Evolutionary conservation across 768 basidiomycete genomes (phyloP), one percentile per base, ranked within the genome.

Genomic region (Agaricus subrufescens): DNA sequence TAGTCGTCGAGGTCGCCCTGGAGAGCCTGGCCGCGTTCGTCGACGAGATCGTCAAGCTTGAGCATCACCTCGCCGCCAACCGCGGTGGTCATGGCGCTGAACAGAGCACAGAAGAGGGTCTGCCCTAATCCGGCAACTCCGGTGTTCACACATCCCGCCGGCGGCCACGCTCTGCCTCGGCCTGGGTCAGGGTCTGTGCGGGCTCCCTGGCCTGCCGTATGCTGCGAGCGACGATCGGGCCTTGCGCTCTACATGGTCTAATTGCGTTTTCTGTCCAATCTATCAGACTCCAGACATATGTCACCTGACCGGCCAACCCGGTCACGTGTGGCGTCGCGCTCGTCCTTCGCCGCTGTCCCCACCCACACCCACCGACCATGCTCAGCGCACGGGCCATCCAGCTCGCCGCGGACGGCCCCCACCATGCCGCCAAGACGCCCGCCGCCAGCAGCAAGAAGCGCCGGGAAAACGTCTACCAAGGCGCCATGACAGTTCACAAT

Each of bases 381-480:
- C 63, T 78, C 44, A 72, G 73, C 60, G 67, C 71, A 34, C 71
- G 76, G 25, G 65, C 75, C 14, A 56, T 68, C 11, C 67, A 69
- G 12, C 54, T 72, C 3, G 59, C 58, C 40, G 62, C 66, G n/a
- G 73, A 74, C 43, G 59, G 60, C 8, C 63, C 66, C 14, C 62
- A 69, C 6, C 63, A 67, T 48, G 65, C 69, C 7, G 62, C 74
- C 1, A 86, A 81, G 66, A 88, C 85, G 0, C 86, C 86, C 2
- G 83, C 78, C n/a, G 71, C 77, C 34, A 72, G 62, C 10, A 67
- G 73, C 31, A 69, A 65, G 72, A 74, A 68, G 64, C 70, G 61
- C 61, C 71, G 49, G 58, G 83, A 86, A 61, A 86, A 87, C 61
- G 74, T 73, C 3, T 47, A 70, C 39, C 66, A 75, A 9, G 74